Conservation (phyloP, 768 basidiomycete species). For the Serendipita indica region DNA sequence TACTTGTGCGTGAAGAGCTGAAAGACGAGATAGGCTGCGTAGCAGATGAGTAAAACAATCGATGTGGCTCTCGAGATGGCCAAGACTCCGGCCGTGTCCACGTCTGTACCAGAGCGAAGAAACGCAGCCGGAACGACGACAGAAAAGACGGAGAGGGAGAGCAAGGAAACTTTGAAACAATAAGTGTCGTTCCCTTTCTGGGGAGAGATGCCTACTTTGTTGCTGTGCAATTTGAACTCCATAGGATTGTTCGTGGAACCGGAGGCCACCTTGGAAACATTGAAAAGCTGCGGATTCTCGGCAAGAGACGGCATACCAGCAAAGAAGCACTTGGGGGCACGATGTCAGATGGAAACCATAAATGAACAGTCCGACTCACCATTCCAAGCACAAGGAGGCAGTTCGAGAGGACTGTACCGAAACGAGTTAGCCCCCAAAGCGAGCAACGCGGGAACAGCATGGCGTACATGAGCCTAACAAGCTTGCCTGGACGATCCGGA, state of each 20-base stretch:
- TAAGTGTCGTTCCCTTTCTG: conserved; percentile 36
- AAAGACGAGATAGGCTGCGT: conserved; percentile 21
- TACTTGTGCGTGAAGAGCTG: conserved; percentile 40
- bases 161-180: conserved; percentile 10
- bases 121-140: conserved; percentile 26
- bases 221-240: background rate
- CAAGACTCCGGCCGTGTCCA: conserved; percentile 16
- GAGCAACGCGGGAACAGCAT: background rate
- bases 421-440: background rate
- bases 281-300: background rate
- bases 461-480: conserved; percentile 31
- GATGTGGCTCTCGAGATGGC: conserved; percentile 34
- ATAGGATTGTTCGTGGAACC: conserved; percentile 31
- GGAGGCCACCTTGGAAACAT: conserved; percentile 23
- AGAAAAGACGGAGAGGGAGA: conserved; percentile 25
- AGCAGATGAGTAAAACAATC: conserved; percentile 34
- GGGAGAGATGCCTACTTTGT: background rate
- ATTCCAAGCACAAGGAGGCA: conserved; percentile 25
- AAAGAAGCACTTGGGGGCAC: conserved; percentile 16
- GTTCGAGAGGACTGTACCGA: conserved; percentile 27
- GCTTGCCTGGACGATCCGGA: conserved; percentile 38
- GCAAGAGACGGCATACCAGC: conserved; percentile 23
- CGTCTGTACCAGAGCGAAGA: conserved; percentile 20
- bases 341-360: too few relatives aligned
- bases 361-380: too few relatives aligned